Percentiles rank a stretch among this genome's conserved stretches.
Evolutionary conservation across 1,284 basidiomycete species (phyloP).

Genomic region (Sparassis latifolia): DNA sequence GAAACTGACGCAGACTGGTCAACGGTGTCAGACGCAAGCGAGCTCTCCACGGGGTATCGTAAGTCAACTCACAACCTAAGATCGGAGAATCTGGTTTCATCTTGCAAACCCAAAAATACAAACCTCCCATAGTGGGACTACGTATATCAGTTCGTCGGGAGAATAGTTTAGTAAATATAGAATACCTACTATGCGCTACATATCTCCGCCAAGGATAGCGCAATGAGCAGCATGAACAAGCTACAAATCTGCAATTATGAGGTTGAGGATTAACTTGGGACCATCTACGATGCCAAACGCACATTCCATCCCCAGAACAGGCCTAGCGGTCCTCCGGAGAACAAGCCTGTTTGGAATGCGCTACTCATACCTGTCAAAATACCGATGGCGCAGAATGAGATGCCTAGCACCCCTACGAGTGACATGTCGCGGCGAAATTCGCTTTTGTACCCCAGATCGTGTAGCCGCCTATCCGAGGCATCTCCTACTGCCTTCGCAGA

Average conservation of each 20-base stretch:
- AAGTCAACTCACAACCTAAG: constrained; percentile 41
- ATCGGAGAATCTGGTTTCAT: constrained; percentile 52
- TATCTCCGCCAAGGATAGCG: constrained; percentile 51
- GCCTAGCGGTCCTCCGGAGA: constrained; percentile 53
- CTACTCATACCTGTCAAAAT: constrained; percentile 56
- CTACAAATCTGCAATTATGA: constrained; percentile 39
- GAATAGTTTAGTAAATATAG: not conserved
- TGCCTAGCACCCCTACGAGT: constrained; percentile 52
- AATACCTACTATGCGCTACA: constrained; percentile 50
- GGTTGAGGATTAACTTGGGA: not conserved
- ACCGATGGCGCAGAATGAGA: constrained; percentile 56
- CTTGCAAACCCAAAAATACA: constrained; percentile 62
- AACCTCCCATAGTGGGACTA: constrained; percentile 50
- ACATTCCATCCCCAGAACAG: constrained; percentile 66
- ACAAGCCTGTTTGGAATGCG: constrained; percentile 49
- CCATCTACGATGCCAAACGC: constrained; percentile 12
- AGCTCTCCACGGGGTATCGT: not conserved
- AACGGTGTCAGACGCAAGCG: not conserved
- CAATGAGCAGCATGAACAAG: constrained; percentile 54
- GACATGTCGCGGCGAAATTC: constrained; percentile 55
- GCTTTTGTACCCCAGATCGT: constrained; percentile 48
- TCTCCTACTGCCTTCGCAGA: not conserved
- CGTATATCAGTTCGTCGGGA: not conserved
- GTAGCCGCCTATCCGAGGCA: constrained; percentile 39
- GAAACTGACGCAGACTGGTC: constrained; percentile 20